Conservation (phyloP, 805 yeast species). For the Candida nitratophila region DNA sequence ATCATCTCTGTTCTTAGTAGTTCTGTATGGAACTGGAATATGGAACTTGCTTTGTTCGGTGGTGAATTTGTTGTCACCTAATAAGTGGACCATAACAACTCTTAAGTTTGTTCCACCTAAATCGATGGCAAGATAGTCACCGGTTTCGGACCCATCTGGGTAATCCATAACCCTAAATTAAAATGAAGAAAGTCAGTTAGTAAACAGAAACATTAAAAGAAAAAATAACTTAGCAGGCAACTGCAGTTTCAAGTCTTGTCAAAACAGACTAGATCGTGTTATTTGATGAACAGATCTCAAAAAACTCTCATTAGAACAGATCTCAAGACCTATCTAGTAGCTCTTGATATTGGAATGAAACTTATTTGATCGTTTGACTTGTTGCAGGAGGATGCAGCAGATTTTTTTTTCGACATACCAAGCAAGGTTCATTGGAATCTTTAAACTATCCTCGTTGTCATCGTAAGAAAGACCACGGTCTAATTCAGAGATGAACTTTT, state of each 20-base stretch:
- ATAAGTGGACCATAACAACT: slow-evolving; percentile 41
- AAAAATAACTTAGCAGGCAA: too few relatives aligned
- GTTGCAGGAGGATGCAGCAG: too few relatives aligned
- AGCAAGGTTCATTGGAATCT: slow-evolving; percentile 55
- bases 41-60: slow-evolving; percentile 85
- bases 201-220: not conserved
- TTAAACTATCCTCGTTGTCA: slow-evolving; percentile 38
- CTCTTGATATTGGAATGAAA: too few relatives aligned
- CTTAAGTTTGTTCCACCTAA: slow-evolving; percentile 59
- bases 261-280: too few relatives aligned
- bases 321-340: too few relatives aligned
- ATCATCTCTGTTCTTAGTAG: slow-evolving; percentile 64
- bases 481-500: slow-evolving; percentile 44
- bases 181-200: not conserved
- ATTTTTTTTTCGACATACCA: slow-evolving; percentile 28
- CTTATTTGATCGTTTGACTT: too few relatives aligned
- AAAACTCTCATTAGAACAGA: too few relatives aligned
- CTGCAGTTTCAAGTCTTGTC: too few relatives aligned
- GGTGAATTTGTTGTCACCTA: slow-evolving; percentile 80
- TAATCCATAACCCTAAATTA: slow-evolving; percentile 37
- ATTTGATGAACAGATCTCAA: too few relatives aligned
- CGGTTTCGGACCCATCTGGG: slow-evolving; percentile 52
- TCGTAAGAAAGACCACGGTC: slow-evolving; percentile 42
- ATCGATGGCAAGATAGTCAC: slow-evolving; percentile 54
- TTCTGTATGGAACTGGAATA: slow-evolving; percentile 73